Conservation (phyloP, 1,139 yeast genomes). For the Pichia sp. region DNA sequence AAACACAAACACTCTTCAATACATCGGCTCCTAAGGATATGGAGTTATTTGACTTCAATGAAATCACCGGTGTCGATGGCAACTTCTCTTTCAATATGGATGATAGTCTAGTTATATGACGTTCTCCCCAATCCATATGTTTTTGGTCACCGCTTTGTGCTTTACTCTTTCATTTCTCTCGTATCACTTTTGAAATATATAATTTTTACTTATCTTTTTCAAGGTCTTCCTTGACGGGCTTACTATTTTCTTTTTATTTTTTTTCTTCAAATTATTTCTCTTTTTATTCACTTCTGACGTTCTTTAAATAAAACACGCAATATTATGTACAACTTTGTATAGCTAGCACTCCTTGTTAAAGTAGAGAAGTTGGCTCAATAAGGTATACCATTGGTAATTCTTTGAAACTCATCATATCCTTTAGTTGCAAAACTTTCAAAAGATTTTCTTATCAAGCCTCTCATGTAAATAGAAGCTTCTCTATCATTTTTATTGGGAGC, state of each 20-base stretch:
- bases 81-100: conserved; percentile 15
- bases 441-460: conserved; percentile 71
- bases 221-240: background rate
- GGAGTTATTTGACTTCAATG: conserved; percentile 14
- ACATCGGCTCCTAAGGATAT: conserved; percentile 2
- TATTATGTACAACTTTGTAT: background rate
- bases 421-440: conserved; percentile 86
- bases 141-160: background rate
- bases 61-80: conserved; percentile 10
- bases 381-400: conserved; percentile 94
- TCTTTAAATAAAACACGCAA: conserved; percentile 5
- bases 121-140: background rate
- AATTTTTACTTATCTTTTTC: background rate
- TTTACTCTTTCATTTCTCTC: background rate
- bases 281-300: conserved; percentile 2
- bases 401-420: conserved; percentile 97
- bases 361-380: too few relatives aligned
- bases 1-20: background rate
- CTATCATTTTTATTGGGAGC: conserved; percentile 76
- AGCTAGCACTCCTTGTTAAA: too few relatives aligned
- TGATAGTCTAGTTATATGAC: conserved; percentile 13
- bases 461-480: conserved; percentile 79
- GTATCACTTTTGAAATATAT: background rate
- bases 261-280: background rate
- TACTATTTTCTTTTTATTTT: background rate